Conservation (phyloP, 176 grass and related monocot genomes). For the Carex littledalei region DNA sequence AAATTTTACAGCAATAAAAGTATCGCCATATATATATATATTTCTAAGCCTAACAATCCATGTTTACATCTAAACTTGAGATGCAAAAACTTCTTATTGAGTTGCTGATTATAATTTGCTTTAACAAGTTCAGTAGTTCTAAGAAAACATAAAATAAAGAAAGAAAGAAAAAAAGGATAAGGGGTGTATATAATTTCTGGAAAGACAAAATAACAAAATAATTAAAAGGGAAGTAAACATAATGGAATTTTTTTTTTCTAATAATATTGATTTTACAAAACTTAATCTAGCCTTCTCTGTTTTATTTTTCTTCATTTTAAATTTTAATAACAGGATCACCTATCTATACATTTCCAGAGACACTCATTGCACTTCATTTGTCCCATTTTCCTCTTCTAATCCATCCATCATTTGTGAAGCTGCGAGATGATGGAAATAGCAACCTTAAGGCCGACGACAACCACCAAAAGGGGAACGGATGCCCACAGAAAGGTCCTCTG, state of each 20-base stretch:
- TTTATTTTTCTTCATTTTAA: not conserved
- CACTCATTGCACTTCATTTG: not conserved
- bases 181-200: not conserved
- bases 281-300: not conserved
- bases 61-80: not conserved
- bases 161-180: not conserved
- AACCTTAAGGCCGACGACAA: not conserved
- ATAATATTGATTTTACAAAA: not conserved
- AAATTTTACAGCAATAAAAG: no score
- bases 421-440: not conserved
- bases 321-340: not conserved
- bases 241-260: not conserved
- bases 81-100: not conserved
- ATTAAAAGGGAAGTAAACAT: not conserved
- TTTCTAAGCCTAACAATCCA: not conserved
- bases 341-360: not conserved
- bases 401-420: not conserved
- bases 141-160: not conserved
- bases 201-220: not conserved
- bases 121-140: not conserved
- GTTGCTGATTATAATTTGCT: not conserved
- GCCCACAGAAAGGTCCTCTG: slow-evolving; percentile 6
- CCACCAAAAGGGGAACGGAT: not conserved
- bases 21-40: no score
- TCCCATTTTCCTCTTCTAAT: not conserved